Base-by-base conservation (phyloP, 257 asterid species). In the Penstemon eatonii region DNA sequence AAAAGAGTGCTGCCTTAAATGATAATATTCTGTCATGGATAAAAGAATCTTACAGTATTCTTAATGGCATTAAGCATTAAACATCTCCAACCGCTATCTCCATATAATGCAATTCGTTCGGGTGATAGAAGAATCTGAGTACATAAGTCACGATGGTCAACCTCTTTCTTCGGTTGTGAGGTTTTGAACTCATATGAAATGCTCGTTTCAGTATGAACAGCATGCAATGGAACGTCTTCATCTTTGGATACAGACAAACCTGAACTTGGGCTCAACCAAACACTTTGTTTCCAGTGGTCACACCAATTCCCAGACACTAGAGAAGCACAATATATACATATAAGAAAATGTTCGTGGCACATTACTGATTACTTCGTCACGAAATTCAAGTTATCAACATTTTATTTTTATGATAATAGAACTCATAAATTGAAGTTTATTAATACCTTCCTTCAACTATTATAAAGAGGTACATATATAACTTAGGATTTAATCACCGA, bases 211-310 rank as follows among this genome's bases (percentile, higher is more conserved):
- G 76, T 76, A 75, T 90, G 99, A 60, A 61, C 49, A 62, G 97
- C 96, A 47, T 72, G 75, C 60, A 93, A 60, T 68, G 43, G 74
- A 79, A 93, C 84, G 46, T 79, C 80, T 68, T 87, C 83, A 69
- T 84, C 89, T 84, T 76, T 88, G 61, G 43, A 55, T 54, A 93
- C 88, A 4, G 83, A 63, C 60, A 85, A 72, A 59, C 92, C 94
- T 56, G 81, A 66, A 43, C 71, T 76, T 25, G 92, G 91, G 71
- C 85, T 75, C 65, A 88, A 79, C 99, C 96, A 93, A 71, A 90
- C 88, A 76, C 89, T 82, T 68, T 93, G 99, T 73, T 90, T 93
- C 99, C 99, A 93, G 56, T 93, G 99, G 85, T 93, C 96, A 76
- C 99, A 85, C 99, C 99, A 90, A 60, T 75, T 73, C 40, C 77